Percentiles rank a stretch among this genome's conserved stretches.
Evolutionary conservation across 164 flowering plant species (phyloP).

Genomic region (Saururus chinensis): DNA sequence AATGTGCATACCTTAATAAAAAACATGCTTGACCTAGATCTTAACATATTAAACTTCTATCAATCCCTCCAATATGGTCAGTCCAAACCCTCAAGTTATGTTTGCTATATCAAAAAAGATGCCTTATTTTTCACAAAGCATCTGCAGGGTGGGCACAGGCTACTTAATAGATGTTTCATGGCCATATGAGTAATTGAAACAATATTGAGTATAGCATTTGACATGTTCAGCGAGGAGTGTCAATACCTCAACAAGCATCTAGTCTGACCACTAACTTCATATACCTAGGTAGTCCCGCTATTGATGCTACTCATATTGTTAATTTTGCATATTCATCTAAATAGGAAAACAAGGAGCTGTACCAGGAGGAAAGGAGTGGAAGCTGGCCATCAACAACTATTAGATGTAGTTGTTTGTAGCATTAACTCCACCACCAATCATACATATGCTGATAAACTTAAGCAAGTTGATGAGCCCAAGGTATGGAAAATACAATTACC

Average conservation of each 20-base stretch:
- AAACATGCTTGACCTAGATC: constrained; percentile 77
- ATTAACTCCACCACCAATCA: constrained; percentile 19
- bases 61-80: constrained; percentile 71
- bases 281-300: constrained; percentile 70
- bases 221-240: too few relatives aligned
- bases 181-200: neutral
- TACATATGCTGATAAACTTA: constrained; percentile 49
- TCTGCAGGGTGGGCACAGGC: constrained; percentile 27
- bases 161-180: neutral
- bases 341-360: too few relatives aligned
- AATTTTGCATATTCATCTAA: too few relatives aligned
- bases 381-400: constrained; percentile 44
- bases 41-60: constrained; percentile 57
- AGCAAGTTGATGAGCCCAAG: constrained; percentile 50
- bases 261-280: constrained; percentile 61
- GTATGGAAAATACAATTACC: constrained; percentile 18
- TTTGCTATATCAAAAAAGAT: constrained; percentile 85
- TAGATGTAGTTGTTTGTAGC: constrained; percentile 24
- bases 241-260: constrained; percentile 77
- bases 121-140: constrained; percentile 74
- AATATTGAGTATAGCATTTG: neutral
- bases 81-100: constrained; percentile 57
- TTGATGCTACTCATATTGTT: constrained; percentile 17
- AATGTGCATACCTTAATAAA: constrained; percentile 63
- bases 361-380: too few relatives aligned